Evolutionary conservation across 805 yeast species (phyloP).

Genomic region (Starmerella riodocensis): DNA sequence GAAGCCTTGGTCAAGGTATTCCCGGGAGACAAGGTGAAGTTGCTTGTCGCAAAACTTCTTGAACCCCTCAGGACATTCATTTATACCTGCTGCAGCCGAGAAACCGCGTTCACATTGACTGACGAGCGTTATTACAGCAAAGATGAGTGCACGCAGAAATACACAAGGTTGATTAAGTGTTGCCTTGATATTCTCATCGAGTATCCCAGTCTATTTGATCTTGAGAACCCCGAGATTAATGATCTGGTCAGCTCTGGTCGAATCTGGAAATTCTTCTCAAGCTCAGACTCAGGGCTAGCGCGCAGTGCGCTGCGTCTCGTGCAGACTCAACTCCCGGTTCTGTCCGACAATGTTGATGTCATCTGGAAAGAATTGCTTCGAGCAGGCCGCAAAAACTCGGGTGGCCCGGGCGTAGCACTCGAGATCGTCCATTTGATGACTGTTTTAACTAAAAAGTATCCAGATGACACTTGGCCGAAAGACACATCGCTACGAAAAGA

Average conservation of each 20-base stretch:
- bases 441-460: slow-evolving; percentile 33
- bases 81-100: slow-evolving; percentile 40
- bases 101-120: slow-evolving; percentile 50
- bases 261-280: slow-evolving; percentile 34
- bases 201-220: slow-evolving; percentile 7
- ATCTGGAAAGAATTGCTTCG: slow-evolving; percentile 18
- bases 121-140: slow-evolving; percentile 58
- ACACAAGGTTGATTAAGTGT: slow-evolving; percentile 41
- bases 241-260: slow-evolving; percentile 33
- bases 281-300: slow-evolving; percentile 33
- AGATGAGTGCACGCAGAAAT: slow-evolving; percentile 55
- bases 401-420: slow-evolving; percentile 18
- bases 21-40: slow-evolving; percentile 39
- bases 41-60: slow-evolving; percentile 49
- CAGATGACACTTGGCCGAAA: slow-evolving; percentile 21
- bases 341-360: not conserved
- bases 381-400: slow-evolving; percentile 18
- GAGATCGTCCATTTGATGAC: slow-evolving; percentile 29
- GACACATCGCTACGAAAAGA: slow-evolving; percentile 8
- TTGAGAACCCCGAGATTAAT: slow-evolving; percentile 16
- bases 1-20: slow-evolving; percentile 42
- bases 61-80: slow-evolving; percentile 44
- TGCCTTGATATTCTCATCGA: slow-evolving; percentile 27
- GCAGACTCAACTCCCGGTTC: slow-evolving; percentile 22
- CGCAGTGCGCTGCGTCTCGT: slow-evolving; percentile 32